Percentiles rank a stretch among this genome's conserved stretches.
Evolutionary conservation across 768 basidiomycete species (phyloP).

Genomic region (Trametes coccinea): DNA sequence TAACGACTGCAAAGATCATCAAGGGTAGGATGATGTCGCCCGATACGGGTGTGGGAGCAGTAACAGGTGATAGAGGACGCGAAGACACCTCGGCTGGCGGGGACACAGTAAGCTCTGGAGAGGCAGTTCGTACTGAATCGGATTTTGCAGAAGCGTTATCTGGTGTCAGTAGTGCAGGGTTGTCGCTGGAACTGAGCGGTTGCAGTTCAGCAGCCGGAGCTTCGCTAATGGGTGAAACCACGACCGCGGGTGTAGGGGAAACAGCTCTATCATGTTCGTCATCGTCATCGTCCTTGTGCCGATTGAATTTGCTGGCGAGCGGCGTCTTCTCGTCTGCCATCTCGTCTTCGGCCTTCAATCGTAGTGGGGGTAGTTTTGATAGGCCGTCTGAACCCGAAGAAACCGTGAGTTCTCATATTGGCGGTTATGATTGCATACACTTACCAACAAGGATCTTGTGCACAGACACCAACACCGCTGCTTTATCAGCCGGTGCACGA

Average conservation of each 20-base stretch:
- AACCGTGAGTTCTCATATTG: not conserved
- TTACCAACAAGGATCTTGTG: conserved; percentile 87
- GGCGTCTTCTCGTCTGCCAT: conserved; percentile 37
- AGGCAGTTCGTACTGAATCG: conserved; percentile 3
- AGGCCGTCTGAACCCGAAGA: conserved; percentile 58
- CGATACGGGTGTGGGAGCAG: conserved; percentile 57
- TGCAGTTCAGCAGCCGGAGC: not conserved
- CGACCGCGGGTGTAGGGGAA: conserved; percentile 15
- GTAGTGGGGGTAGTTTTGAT: conserved; percentile 69
- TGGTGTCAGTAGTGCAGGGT: conserved; percentile 4
- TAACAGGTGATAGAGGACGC: conserved; percentile 16
- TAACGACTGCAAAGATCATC: conserved; percentile 93
- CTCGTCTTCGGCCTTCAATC: conserved; percentile 66
- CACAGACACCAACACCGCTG: conserved; percentile 74
- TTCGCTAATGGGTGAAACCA: conserved; percentile 10
- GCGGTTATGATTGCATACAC: conserved; percentile 21
- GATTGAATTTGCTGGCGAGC: conserved; percentile 22
- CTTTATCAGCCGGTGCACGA: conserved; percentile 75
- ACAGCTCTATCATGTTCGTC: conserved; percentile 8
- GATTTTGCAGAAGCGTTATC: conserved; percentile 12
- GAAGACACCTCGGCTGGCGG: conserved; percentile 14
- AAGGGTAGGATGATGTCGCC: conserved; percentile 92
- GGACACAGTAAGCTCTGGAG: conserved; percentile 17
- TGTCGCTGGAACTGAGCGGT: conserved; percentile 2
- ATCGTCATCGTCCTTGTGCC: conserved; percentile 1